Base-by-base conservation (phyloP, 176 grass and related monocot genomes). In the Luzula sylvatica region DNA sequence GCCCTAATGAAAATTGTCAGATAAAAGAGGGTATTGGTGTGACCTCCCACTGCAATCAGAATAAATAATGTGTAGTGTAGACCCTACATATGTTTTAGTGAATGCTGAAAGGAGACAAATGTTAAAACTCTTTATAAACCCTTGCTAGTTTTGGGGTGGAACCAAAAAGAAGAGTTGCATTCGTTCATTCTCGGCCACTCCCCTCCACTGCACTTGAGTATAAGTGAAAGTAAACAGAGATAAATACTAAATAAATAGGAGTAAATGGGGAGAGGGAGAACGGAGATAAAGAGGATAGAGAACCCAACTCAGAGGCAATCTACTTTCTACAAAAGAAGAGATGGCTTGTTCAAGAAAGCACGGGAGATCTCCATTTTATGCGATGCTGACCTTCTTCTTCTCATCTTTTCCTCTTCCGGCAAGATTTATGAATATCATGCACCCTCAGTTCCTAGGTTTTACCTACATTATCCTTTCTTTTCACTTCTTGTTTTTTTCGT, bases 271-370 rank as follows among this genome's bases (percentile, higher is more conserved):
- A 65, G 86, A 26, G 85, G 92, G 53, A 83, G 85, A 55, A 87
- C 81, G 48, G 92, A 98, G 86, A 90, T 98, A 87, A 98, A 87
- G 82, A 82, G 81, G 75, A 98, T 90, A 65, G 92, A 98, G 59
- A 98, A 98, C 68, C 65, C 81, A 8, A 80, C 74, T 38, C 92
- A 90, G 75, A 80, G 92, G 55, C 92, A 98, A 70, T 98, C 92
- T 44, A 98, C 86, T 60, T 98, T 98, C 86, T 98, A 98, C 80
- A 98, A 98, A 80, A 87, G 93, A 74, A 57, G 93, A 52, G 93
- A 98, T 69, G 93, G 93, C 2, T 64, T 98, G 22, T 98, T 98
- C 73, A 98, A 98, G 81, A 98, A 98, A 74, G 93, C 93, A 20
- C 48, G 80, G 69, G 93, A 90, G 81, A 84, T 98, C 52, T 65